phyloP scores from a whole-genome alignment of 805 yeast species.

The Spathaspora girioi region DNA sequence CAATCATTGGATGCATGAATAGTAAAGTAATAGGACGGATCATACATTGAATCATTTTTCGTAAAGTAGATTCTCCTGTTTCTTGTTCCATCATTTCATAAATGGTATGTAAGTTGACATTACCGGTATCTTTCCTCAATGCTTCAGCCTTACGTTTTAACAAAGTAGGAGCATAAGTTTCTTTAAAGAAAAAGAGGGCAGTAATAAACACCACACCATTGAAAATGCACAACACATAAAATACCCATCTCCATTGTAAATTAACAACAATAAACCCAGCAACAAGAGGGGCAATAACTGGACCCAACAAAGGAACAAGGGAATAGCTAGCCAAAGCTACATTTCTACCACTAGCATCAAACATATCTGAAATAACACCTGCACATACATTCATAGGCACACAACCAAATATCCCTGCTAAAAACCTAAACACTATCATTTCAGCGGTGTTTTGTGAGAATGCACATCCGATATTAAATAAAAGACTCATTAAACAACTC shows the following conservation, averaged over 20 bases:
- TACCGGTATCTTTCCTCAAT: conserved; percentile 32
- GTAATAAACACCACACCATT: conserved; percentile 30
- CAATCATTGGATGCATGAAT: conserved; percentile 33
- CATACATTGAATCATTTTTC: conserved; percentile 21
- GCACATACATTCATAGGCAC: conserved; percentile 38
- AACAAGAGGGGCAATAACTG: conserved; percentile 36
- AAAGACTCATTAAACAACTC: conserved; percentile 31
- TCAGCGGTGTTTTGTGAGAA: conserved; percentile 31
- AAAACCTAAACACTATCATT: conserved; percentile 28
- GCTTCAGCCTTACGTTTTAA: conserved; percentile 23
- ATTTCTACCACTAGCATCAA: conserved; percentile 28
- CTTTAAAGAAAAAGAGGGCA: conserved; percentile 28
- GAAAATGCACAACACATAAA: conserved; percentile 30
- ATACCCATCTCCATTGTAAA: conserved; percentile 35
- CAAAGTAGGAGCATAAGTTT: conserved; percentile 35
- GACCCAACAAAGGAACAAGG: conserved; percentile 35
- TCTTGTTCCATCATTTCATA: conserved; percentile 27
- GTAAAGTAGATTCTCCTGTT: conserved; percentile 19
- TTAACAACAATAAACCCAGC: conserved; percentile 32
- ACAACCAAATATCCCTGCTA: conserved; percentile 37
- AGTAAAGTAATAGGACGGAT: conserved; percentile 31
- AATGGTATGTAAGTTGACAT: conserved; percentile 33
- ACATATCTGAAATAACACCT: conserved; percentile 35
- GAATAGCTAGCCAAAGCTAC: conserved; percentile 34
- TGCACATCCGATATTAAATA: conserved; percentile 35